These are phyloP conservation scores for Boletus insuetus DNA, from an alignment of 768 basidiomycete genomes.

Conservation along the genomic window DNA sequence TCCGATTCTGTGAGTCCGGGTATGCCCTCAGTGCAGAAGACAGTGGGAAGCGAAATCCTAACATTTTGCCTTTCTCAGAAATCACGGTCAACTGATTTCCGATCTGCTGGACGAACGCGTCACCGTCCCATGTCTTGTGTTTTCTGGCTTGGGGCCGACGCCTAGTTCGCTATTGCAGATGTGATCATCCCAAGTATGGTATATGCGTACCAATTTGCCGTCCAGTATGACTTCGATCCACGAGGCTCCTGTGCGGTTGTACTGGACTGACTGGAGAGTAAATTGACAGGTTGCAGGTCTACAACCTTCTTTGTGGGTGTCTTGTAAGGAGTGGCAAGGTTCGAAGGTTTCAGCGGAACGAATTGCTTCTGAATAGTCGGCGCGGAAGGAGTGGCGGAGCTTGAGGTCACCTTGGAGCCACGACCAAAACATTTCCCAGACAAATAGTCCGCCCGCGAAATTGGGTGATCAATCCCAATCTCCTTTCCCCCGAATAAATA, in stretches of 20 bases:
- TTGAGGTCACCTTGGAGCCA: slow-evolving; percentile 21
- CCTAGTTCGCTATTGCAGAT: slow-evolving; percentile 40
- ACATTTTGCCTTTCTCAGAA: slow-evolving; percentile 73
- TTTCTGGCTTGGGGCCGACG: slow-evolving; percentile 71
- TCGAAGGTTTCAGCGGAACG: slow-evolving; percentile 31
- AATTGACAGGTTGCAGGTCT: slow-evolving; percentile 40
- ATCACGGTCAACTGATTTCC: slow-evolving; percentile 57
- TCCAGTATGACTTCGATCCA: slow-evolving; percentile 48
- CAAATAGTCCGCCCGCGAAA: slow-evolving; percentile 54
- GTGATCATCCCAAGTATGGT: background rate
- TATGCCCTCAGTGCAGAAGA: slow-evolving; percentile 6
- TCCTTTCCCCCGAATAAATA: slow-evolving; percentile 53
- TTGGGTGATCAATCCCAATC: slow-evolving; percentile 58
- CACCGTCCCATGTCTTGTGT: slow-evolving; percentile 86
- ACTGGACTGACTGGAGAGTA: slow-evolving; percentile 25
- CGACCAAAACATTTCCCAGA: slow-evolving; percentile 65
- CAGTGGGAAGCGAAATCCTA: slow-evolving; percentile 6
- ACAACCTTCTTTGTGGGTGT: slow-evolving; percentile 31
- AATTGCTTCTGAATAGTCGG: slow-evolving; percentile 32
- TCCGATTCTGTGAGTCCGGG: slow-evolving; percentile 48
- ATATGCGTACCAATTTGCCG: slow-evolving; percentile 60
- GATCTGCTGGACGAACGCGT: slow-evolving; percentile 55
- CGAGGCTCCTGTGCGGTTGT: slow-evolving; percentile 5
- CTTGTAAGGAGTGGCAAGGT: slow-evolving; percentile 20
- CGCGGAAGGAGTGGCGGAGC: slow-evolving; percentile 18